phyloP scores from a whole-genome alignment of 345 rosid genomes.

The Salix caprea region DNA sequence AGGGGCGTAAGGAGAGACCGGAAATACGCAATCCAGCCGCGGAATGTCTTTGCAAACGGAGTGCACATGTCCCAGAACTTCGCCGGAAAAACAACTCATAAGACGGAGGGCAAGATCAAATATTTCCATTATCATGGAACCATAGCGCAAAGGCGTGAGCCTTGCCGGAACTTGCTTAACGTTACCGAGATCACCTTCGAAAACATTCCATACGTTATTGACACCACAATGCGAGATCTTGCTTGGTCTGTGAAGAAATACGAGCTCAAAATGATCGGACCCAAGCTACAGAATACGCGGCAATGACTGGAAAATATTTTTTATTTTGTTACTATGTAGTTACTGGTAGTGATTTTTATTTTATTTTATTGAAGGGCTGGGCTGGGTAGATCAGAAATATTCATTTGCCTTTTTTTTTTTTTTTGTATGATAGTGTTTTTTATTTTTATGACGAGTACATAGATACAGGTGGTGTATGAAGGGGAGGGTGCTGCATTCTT shows the following conservation, averaged over 20 bases:
- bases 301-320: conserved; percentile 42
- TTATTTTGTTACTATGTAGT: not conserved
- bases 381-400: conserved; percentile 3
- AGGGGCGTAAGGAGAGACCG: conserved; percentile 72
- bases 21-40: conserved; percentile 78
- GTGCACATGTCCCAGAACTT: conserved; percentile 91
- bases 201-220: conserved; percentile 59
- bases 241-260: conserved; percentile 56
- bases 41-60: conserved; percentile 64
- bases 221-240: conserved; percentile 55
- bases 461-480: conserved; percentile 2
- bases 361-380: not conserved
- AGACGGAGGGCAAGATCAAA: conserved; percentile 47
- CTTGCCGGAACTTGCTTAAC: conserved; percentile 56
- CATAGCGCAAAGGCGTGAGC: conserved; percentile 64
- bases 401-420: not conserved
- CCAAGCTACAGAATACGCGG: conserved; percentile 51
- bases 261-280: conserved; percentile 66
- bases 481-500: conserved; percentile 8
- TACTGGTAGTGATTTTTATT: not conserved
- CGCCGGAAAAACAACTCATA: conserved; percentile 58
- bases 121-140: conserved; percentile 94
- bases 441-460: not conserved
- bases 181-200: conserved; percentile 40
- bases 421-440: not conserved